Evolutionary conservation across 1,284 basidiomycete genomes (phyloP).

Genomic region (Cryptococcus depauperatus): DNA sequence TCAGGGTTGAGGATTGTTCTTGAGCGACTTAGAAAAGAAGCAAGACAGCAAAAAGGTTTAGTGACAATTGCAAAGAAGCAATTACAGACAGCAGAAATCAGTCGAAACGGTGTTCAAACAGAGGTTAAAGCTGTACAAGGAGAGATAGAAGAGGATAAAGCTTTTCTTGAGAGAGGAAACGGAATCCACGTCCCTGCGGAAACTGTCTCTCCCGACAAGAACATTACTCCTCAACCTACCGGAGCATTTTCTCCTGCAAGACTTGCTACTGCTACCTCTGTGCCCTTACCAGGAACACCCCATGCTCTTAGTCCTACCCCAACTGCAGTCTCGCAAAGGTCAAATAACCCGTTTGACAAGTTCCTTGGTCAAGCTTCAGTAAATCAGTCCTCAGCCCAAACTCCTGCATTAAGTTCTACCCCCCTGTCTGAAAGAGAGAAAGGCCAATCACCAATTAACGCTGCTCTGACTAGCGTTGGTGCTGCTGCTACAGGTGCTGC

Average conservation of each 20-base stretch:
- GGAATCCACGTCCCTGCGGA: background rate
- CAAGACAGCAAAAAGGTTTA: conserved; percentile 90
- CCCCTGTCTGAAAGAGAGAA: conserved; percentile 7
- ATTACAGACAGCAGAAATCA: conserved; percentile 71
- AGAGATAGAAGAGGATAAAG: conserved; percentile 52
- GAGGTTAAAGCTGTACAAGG: conserved; percentile 59
- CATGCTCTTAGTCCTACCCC: conserved; percentile 47
- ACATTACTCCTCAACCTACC: background rate
- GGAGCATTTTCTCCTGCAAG: conserved; percentile 15
- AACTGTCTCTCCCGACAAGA: background rate
- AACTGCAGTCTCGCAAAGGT: conserved; percentile 53
- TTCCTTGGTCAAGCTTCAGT: conserved; percentile 55
- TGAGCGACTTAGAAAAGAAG: conserved; percentile 87
- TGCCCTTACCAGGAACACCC: conserved; percentile 63
- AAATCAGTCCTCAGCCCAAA: conserved; percentile 7
- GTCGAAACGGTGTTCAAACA: conserved; percentile 61
- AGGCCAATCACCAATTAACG: conserved; percentile 18
- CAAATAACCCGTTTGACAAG: conserved; percentile 90
- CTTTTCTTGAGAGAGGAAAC: conserved; percentile 13
- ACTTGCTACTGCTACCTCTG: conserved; percentile 54
- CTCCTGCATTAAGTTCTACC: conserved; percentile 4
- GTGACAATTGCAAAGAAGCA: conserved; percentile 94
- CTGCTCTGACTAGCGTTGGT: conserved; percentile 27
- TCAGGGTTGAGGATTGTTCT: conserved; percentile 63
- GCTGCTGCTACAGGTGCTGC: conserved; percentile 19